Evolutionary conservation across 176 grass and related monocot species (phyloP), one percentile per base, ranked within the genome.

Genomic region (Cenchrus fungigraminus): DNA sequence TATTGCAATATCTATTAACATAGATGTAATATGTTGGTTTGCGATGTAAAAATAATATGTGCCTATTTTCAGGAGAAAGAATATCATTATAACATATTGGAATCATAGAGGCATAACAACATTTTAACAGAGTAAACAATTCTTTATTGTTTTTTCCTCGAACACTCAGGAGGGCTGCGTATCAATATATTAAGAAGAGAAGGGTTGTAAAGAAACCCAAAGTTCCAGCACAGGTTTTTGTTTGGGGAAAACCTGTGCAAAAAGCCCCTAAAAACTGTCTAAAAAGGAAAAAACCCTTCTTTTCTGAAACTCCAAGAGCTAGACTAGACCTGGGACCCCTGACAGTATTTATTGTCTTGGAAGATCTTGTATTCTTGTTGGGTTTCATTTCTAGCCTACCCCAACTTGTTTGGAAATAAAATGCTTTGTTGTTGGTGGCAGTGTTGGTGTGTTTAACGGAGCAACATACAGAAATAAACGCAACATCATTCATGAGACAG

Each of bases 11-110:
- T 57, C n/a, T 47, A 65, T 32, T 67, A 20, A 59, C 8, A 71
- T 79, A 49, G 29, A 12, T 22, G 74, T 15, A 87, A 20, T 68
- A 68, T 74, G 28, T 76, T 68, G 42, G 28, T 82, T 86, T 25
- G 25, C 25, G 25, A 25, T 25, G 46, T 56, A 15, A 66, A 80
- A 87, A 54, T 22, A 77, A 60, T 68, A 76, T 78, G 60, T 70
- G 11, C 45, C 49, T 50, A 50, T 12, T 72, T 73, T 51, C n/a
- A 50, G 12, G n/a, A 6, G 4, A 65, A 32, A 34, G 5, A 32
- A 65, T 63, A 28, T 32, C 29, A 65, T 5, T 32, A 50, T 72
- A 72, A 28, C 25, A 25, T 25, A 25, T 28, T 72, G 12, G 10
- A 49, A 72, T 73, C 46, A 52, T 22, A 37, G 15, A 13, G 44